Evolutionary conservation across 73 alveolate species (phyloP).

Genomic region (Uronychia setigera): DNA sequence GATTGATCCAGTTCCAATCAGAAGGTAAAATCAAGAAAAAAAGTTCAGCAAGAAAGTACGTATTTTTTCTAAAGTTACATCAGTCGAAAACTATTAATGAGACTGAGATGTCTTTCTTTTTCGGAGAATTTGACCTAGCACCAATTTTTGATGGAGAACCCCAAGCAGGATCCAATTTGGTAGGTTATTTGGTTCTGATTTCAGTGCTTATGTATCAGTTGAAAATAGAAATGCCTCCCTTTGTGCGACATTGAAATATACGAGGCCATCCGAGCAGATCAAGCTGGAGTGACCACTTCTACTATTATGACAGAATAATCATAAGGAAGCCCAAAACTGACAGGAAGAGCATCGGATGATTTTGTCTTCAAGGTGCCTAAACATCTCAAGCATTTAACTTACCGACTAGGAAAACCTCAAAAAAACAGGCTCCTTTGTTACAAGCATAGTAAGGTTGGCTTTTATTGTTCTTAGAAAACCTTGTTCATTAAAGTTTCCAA

Average conservation of each 20-base stretch:
- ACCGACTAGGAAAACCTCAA: conserved; percentile 37
- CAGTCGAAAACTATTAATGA: neutral
- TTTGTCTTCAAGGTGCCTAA: conserved; percentile 28
- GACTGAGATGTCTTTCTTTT: neutral
- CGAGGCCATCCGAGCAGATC: conserved; percentile 25
- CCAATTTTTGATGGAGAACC: conserved; percentile 32
- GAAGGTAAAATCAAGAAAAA: conserved; percentile 7
- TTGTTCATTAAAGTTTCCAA: conserved; percentile 11
- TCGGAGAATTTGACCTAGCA: conserved; percentile 63
- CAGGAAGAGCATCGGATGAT: conserved; percentile 13
- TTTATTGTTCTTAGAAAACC: neutral
- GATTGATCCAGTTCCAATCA: conserved; percentile 51
- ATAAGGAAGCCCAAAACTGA: neutral
- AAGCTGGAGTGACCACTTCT: conserved; percentile 13
- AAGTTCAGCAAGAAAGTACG: conserved; percentile 33
- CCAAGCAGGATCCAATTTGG: conserved; percentile 7
- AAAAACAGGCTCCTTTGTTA: conserved; percentile 53
- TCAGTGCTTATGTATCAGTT: conserved; percentile 34
- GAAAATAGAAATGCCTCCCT: conserved; percentile 48
- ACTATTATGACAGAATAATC: neutral
- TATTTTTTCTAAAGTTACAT: neutral
- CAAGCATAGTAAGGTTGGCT: conserved; percentile 9
- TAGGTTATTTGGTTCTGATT: neutral
- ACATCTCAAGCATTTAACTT: conserved; percentile 26
- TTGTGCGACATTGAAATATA: conserved; percentile 44